Evolutionary conservation across 345 rosid genomes (phyloP).

Genomic region (sweet orange (Citrus sinensis)): DNA sequence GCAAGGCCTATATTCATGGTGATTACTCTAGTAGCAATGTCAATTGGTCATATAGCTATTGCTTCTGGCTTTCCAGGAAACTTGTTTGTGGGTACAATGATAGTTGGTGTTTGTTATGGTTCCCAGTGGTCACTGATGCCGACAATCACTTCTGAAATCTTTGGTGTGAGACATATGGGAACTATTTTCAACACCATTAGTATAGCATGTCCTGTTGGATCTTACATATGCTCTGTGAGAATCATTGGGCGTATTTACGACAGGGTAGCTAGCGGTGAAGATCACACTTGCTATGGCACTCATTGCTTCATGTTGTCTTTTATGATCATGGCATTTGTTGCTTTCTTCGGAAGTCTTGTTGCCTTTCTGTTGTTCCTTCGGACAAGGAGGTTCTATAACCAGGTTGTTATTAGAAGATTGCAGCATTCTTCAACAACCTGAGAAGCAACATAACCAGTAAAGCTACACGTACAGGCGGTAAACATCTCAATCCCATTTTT

Average conservation of each 20-base stretch:
- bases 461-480: not conserved
- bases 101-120: constrained; percentile 82
- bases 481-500: not conserved
- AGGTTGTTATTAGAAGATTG: constrained; percentile 44
- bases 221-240: constrained; percentile 80
- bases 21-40: constrained; percentile 54
- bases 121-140: constrained; percentile 90
- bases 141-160: constrained; percentile 65
- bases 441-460: not conserved
- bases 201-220: constrained; percentile 80
- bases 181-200: constrained; percentile 85
- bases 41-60: constrained; percentile 56
- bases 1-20: constrained; percentile 78
- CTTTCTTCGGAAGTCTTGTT: constrained; percentile 56
- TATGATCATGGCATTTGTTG: constrained; percentile 65
- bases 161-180: constrained; percentile 78
- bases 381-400: constrained; percentile 58
- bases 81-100: constrained; percentile 59
- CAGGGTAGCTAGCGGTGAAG: constrained; percentile 43
- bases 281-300: constrained; percentile 54
- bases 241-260: constrained; percentile 76
- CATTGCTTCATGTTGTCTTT: constrained; percentile 75
- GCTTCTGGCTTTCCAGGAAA: constrained; percentile 66
- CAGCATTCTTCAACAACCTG: constrained; percentile 9
- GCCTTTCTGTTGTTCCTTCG: constrained; percentile 46